A percentile compares a stretch with the other conserved stretches of the same genome.
Evolutionary conservation across 2,329 filamentous ascomycete genomes (phyloP).

Genomic region (Aschersonia sp.): DNA sequence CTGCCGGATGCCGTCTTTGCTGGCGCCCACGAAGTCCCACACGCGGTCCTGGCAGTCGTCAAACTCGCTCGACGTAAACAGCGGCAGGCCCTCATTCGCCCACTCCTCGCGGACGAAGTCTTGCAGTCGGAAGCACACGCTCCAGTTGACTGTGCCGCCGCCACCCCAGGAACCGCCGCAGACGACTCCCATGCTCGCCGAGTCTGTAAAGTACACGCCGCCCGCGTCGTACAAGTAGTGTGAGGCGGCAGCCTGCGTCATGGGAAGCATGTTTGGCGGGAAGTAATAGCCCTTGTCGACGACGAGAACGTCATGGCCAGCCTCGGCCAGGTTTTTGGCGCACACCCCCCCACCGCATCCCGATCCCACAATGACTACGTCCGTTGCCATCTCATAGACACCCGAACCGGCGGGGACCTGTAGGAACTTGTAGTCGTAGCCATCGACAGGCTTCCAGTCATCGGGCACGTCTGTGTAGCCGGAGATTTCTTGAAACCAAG

Average conservation of each 20-base stretch:
- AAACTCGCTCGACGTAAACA: slow-evolving; percentile 61
- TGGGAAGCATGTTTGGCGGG: slow-evolving; percentile 56
- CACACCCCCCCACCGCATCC: slow-evolving; percentile 74
- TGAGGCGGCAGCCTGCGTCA: slow-evolving; percentile 46
- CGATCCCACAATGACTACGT: slow-evolving; percentile 75
- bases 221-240: slow-evolving; percentile 56
- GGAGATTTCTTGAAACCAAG: slow-evolving; percentile 36
- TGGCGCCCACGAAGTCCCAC: slow-evolving; percentile 64
- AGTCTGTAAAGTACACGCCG: slow-evolving; percentile 40
- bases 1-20: slow-evolving; percentile 49
- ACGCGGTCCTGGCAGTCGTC: slow-evolving; percentile 71
- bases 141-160: slow-evolving; percentile 83
- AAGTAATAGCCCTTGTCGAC: slow-evolving; percentile 75
- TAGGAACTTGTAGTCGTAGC: slow-evolving; percentile 44
- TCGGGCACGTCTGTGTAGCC: slow-evolving; percentile 41
- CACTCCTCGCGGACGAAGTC: slow-evolving; percentile 68
- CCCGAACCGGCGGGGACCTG: slow-evolving; percentile 30
- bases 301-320: slow-evolving; percentile 61
- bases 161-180: slow-evolving; percentile 69
- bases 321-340: slow-evolving; percentile 68
- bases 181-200: slow-evolving; percentile 43
- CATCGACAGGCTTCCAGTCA: slow-evolving; percentile 32
- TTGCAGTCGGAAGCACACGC: slow-evolving; percentile 49
- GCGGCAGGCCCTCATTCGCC: slow-evolving; percentile 52
- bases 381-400: slow-evolving; percentile 53